These are phyloP conservation scores for Entomophthora muscae DNA, from an alignment of 371 early-diverging fungal species.

Conservation along the genomic window DNA sequence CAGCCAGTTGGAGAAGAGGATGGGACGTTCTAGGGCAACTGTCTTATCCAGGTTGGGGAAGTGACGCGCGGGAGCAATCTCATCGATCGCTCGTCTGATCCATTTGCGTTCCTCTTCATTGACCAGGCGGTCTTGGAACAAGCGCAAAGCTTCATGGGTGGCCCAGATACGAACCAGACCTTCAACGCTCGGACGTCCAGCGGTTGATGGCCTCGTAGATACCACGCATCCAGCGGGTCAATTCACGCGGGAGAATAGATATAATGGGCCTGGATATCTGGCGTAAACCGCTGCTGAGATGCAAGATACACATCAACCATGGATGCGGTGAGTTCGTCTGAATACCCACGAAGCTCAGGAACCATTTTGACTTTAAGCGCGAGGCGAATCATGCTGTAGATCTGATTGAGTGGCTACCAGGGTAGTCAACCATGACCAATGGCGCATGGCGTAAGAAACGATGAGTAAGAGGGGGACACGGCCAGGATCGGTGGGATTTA, in stretches of 20 bases:
- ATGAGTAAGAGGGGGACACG: slow-evolving; percentile 85
- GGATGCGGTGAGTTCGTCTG: slow-evolving; percentile 82
- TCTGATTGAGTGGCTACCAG: slow-evolving; percentile 83
- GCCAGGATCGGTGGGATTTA: slow-evolving; percentile 98
- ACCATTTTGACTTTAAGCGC: slow-evolving; percentile 90
- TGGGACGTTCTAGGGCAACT: slow-evolving; percentile 69
- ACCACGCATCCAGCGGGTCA: slow-evolving; percentile 96
- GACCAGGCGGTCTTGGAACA: slow-evolving; percentile 97
- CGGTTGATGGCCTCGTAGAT: slow-evolving; percentile 87
- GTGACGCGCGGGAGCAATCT: slow-evolving; percentile 61
- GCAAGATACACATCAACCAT: slow-evolving; percentile 91
- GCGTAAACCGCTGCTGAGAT: slow-evolving; percentile 84
- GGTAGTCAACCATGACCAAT: slow-evolving; percentile 95
- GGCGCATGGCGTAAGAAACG: slow-evolving; percentile 95
- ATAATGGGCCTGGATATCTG: slow-evolving; percentile 95
- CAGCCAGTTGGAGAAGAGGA: slow-evolving; percentile 94
- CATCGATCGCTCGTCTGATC: slow-evolving; percentile 81
- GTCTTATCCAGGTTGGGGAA: slow-evolving; percentile 68
- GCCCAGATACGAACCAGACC: slow-evolving; percentile 92
- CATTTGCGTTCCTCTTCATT: slow-evolving; percentile 74
- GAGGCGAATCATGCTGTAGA: slow-evolving; percentile 83
- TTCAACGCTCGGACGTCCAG: slow-evolving; percentile 61
- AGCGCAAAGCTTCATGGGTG: slow-evolving; percentile 90
- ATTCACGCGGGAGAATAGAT: slow-evolving; percentile 97
- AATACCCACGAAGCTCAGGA: slow-evolving; percentile 81